Conservation (phyloP, 2,329 filamentous ascomycete genomes). For the Nemania sp. region DNA sequence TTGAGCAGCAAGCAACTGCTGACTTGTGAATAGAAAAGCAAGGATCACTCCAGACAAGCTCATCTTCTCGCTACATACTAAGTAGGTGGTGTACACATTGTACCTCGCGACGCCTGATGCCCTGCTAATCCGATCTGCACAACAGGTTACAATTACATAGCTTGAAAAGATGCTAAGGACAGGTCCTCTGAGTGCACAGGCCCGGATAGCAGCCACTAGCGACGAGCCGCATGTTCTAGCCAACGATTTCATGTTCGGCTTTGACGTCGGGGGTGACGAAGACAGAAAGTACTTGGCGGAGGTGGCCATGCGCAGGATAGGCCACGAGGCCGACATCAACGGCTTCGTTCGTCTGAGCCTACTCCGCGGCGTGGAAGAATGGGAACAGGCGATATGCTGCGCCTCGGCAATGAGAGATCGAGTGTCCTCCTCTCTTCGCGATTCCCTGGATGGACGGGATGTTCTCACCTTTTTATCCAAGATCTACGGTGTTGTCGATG, state of each 20-base stretch:
- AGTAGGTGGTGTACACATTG: neutral
- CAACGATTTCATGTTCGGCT: conserved; percentile 41
- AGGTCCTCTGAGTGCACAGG: conserved; percentile 9
- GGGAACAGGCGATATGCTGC: conserved; percentile 41
- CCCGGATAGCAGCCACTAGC: neutral
- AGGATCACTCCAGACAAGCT: neutral
- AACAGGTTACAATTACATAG: no score
- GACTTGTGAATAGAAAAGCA: neutral
- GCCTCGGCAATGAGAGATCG: conserved; percentile 38
- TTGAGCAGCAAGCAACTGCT: neutral
- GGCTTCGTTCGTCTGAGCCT: conserved; percentile 38
- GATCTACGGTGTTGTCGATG: conserved; percentile 19
- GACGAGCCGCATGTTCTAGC: conserved; percentile 14
- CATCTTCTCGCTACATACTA: neutral
- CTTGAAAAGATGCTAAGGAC: conserved; percentile 16
- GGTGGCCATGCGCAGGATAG: conserved; percentile 34
- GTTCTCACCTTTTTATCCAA: conserved; percentile 33
- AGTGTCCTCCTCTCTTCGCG: conserved; percentile 17
- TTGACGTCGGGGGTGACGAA: conserved; percentile 37
- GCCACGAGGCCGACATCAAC: conserved; percentile 34
- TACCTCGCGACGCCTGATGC: neutral
- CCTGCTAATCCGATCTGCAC: no score
- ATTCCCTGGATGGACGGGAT: conserved; percentile 37
- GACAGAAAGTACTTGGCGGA: conserved; percentile 37
- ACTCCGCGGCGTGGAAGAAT: conserved; percentile 41